Evolutionary conservation across 257 asterid species (phyloP).

Genomic region (Rhazya stricta): DNA sequence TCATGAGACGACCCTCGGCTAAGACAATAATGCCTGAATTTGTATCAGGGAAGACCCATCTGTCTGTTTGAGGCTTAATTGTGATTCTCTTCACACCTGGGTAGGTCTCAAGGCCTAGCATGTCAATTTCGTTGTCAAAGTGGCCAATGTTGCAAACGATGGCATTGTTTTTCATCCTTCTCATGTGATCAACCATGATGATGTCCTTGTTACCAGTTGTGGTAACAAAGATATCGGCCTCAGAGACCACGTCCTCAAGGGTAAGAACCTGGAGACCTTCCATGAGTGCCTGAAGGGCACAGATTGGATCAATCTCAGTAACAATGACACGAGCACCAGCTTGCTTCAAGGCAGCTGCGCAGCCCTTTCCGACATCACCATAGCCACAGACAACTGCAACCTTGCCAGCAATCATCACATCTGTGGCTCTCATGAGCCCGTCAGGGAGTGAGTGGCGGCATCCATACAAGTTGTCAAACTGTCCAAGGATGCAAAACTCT

Average conservation of each 20-base stretch:
- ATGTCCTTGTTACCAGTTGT: slow-evolving; percentile 67
- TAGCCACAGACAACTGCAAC: slow-evolving; percentile 50
- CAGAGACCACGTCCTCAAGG: slow-evolving; percentile 46
- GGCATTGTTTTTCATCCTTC: slow-evolving; percentile 59
- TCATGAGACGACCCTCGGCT: slow-evolving; percentile 65
- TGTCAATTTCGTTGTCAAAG: slow-evolving; percentile 58
- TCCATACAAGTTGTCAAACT: slow-evolving; percentile 64
- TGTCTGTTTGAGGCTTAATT: slow-evolving; percentile 57
- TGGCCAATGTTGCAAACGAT: slow-evolving; percentile 71
- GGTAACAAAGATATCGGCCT: slow-evolving; percentile 59
- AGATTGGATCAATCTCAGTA: slow-evolving; percentile 59
- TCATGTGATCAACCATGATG: slow-evolving; percentile 55
- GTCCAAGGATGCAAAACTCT: background rate
- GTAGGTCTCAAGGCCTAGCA: slow-evolving; percentile 50
- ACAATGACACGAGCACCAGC: slow-evolving; percentile 61
- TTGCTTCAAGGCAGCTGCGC: slow-evolving; percentile 56
- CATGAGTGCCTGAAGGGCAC: slow-evolving; percentile 63
- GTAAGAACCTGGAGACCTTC: slow-evolving; percentile 59
- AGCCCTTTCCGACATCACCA: slow-evolving; percentile 64
- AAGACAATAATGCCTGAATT: slow-evolving; percentile 36
- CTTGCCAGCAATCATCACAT: slow-evolving; percentile 62
- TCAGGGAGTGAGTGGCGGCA: slow-evolving; percentile 66
- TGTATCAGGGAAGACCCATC: slow-evolving; percentile 55
- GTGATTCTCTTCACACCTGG: slow-evolving; percentile 54
- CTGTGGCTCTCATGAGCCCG: slow-evolving; percentile 62